Base-by-base conservation (phyloP, 345 rosid genomes). In the Salix arbutifolia region DNA sequence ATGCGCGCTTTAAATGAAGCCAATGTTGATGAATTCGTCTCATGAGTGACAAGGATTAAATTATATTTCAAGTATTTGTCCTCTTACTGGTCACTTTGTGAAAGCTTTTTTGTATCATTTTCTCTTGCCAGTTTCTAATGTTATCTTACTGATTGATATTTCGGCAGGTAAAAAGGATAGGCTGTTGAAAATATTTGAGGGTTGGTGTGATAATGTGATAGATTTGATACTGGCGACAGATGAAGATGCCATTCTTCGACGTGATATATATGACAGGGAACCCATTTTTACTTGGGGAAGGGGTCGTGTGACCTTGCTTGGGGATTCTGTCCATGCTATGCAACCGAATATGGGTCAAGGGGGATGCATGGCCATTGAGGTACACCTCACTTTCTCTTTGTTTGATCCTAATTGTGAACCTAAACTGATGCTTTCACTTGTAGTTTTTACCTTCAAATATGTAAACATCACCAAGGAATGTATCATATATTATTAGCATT, bases 321-420 rank as follows among this genome's bases (percentile, higher is more conserved):
- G 99, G 19, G 99, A 96, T 81, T 93, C 97, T 58, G 79, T 96
- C 62, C 97, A 93, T 83, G 98, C 99, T 14, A 90, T 96, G 98
- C 99, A 93, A 77, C 98, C 98, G 37, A 96, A 92, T 79, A 58
- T 93, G 92, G 98, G 98, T 42, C 98, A 96, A 88, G 98, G 96
- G 37, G 99, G 97, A 31, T 96, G 98, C 81, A 96, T 96, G 98
- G 99, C 98, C 69, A 91, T 96, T 82, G 98, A 96, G 92, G 97
- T 95, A 86, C 48, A 25, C 37, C 71, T 84, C 70, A 25, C 67
- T 60, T 65, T 71, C 42, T 67, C 74, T 58, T 61, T 66, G 16
- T 44, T 18, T 52, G 38, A 23, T 35, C 42, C 28, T 16, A 53
- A 9, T 14, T 42, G 56, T 71, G 23, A 69, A 74, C 28, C 50